Conservation (phyloP, 208 protist genomes). For the Leishmania martiniquensis region DNA sequence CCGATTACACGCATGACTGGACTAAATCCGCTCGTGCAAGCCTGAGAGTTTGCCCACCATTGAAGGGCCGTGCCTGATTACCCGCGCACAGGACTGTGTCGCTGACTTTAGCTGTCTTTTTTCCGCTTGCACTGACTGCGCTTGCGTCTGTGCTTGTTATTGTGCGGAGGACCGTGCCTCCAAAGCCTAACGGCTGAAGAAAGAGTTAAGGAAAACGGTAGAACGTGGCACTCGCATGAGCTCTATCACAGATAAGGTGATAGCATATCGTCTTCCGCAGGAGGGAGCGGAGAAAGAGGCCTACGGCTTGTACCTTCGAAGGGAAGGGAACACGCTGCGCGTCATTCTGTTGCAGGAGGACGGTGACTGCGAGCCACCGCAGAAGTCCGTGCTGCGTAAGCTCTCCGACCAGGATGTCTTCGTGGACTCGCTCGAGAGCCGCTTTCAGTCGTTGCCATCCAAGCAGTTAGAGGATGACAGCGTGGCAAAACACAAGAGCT, state of each 20-base stretch:
- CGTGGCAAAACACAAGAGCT: conserved; percentile 1
- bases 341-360: conserved; percentile 27
- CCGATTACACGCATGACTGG: background rate
- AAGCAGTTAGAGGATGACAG: conserved; percentile 11
- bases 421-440: conserved; percentile 22
- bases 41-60: background rate
- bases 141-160: background rate
- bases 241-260: conserved; percentile 21
- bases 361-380: conserved; percentile 10
- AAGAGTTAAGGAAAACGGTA: no score
- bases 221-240: conserved; percentile 13
- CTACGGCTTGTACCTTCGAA: conserved; percentile 28
- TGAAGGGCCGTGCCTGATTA: background rate
- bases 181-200: background rate
- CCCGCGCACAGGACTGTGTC: background rate
- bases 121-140: background rate
- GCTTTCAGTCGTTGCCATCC: conserved; percentile 11
- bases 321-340: conserved; percentile 24
- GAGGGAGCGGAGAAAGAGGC: conserved; percentile 14
- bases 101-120: background rate
- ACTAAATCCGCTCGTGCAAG: background rate
- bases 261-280: conserved; percentile 27
- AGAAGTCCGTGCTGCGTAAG: conserved; percentile 18
- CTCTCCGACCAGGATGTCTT: conserved; percentile 22
- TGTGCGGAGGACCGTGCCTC: background rate